Evolutionary conservation across 192 early-diverging fungal genomes (phyloP).

Genomic region (Linnemannia schmuckeri): DNA sequence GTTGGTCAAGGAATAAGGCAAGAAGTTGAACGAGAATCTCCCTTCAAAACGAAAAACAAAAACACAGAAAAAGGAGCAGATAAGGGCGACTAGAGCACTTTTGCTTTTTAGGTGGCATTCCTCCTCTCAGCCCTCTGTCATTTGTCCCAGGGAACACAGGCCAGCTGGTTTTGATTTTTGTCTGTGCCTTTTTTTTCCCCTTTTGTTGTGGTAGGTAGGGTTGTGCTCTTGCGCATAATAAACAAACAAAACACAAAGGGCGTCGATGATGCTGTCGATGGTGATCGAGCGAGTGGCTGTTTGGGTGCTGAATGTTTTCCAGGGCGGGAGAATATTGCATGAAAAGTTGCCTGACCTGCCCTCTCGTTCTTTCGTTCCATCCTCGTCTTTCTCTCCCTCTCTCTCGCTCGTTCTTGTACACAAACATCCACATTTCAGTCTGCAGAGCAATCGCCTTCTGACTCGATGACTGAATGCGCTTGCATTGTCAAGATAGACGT

Average conservation of each 20-base stretch:
- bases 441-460: not conserved
- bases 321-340: constrained; percentile 22
- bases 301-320: not conserved
- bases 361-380: not conserved
- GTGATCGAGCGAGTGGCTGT: not conserved
- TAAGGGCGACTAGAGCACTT: not conserved
- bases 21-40: not conserved
- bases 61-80: not conserved
- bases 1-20: not conserved
- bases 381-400: not conserved
- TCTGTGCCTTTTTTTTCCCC: not conserved
- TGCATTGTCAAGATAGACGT: not conserved
- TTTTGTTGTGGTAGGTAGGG: not conserved
- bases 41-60: not conserved
- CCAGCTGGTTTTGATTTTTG: not conserved
- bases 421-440: too few relatives aligned
- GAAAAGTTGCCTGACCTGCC: constrained; percentile 14
- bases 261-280: not conserved
- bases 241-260: not conserved
- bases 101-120: not conserved
- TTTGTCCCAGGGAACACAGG: constrained; percentile 2
- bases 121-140: not conserved
- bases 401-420: not conserved
- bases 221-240: not conserved
- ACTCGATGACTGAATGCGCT: not conserved